phyloP scores from a whole-genome alignment of 78 protist species.

The Polysphondylium violaceum region DNA sequence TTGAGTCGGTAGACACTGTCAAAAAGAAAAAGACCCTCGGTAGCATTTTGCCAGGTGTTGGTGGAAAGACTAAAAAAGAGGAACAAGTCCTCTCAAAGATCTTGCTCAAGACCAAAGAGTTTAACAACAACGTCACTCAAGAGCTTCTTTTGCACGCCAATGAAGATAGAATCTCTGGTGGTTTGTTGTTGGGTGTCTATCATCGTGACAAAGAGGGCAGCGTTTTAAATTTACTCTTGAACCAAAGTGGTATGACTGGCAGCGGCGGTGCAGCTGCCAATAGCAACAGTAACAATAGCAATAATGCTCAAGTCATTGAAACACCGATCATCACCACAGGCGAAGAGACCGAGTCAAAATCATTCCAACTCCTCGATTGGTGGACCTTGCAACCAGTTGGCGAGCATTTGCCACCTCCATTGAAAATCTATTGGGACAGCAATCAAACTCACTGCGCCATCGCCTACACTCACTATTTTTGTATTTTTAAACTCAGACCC shows the following conservation, averaged over 20 bases:
- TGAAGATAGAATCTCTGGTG: constrained; percentile 55
- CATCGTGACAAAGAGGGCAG: background rate
- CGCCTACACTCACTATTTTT: constrained; percentile 48
- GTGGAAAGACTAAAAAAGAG: constrained; percentile 22
- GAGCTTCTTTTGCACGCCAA: constrained; percentile 47
- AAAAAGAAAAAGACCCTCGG: constrained; percentile 51
- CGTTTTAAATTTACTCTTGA: background rate
- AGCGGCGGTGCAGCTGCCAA: background rate
- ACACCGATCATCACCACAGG: constrained; percentile 38
- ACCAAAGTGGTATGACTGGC: background rate
- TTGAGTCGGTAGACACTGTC: constrained; percentile 27
- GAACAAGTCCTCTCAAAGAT: constrained; percentile 33
- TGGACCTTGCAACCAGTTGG: constrained; percentile 71
- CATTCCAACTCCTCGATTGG: constrained; percentile 68
- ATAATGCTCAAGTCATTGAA: background rate
- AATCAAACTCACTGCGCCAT: constrained; percentile 49
- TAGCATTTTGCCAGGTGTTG: background rate
- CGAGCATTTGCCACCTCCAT: constrained; percentile 66
- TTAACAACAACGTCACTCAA: constrained; percentile 12
- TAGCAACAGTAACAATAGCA: background rate
- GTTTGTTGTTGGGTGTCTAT: constrained; percentile 59
- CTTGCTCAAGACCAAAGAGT: constrained; percentile 45
- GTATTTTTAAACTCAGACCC: constrained; percentile 40
- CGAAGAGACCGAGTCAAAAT: constrained; percentile 59
- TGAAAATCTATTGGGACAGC: constrained; percentile 61